Evolutionary conservation across 2,329 filamentous ascomycete species (phyloP).

Genomic region (Teratosphaeria epicoccoides): DNA sequence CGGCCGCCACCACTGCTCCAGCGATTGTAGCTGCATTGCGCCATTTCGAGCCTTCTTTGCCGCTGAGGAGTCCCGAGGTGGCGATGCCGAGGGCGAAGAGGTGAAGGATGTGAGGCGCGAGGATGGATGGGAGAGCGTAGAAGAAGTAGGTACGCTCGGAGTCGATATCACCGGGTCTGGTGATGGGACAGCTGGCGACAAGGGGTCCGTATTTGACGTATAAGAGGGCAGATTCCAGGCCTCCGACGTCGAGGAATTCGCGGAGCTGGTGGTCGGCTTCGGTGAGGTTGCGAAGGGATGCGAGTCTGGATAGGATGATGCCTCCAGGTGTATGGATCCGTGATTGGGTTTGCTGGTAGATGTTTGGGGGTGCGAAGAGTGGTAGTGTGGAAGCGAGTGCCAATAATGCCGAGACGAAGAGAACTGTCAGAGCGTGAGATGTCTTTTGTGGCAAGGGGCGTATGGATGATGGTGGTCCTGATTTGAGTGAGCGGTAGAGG

Average conservation of each 20-base stretch:
- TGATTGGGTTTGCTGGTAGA: conserved; percentile 67
- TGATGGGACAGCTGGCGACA: conserved; percentile 66
- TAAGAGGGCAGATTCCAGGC: conserved; percentile 59
- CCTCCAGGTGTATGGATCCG: conserved; percentile 78
- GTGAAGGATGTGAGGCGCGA: conserved; percentile 72
- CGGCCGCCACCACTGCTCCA: conserved; percentile 45
- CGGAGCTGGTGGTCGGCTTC: conserved; percentile 54
- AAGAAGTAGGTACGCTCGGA: conserved; percentile 59
- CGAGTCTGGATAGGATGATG: conserved; percentile 69
- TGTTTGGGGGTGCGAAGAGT: conserved; percentile 61
- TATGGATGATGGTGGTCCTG: conserved; percentile 27
- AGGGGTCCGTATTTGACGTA: conserved; percentile 78
- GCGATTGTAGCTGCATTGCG: conserved; percentile 57
- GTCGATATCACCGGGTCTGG: conserved; percentile 36
- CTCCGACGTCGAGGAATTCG: conserved; percentile 51
- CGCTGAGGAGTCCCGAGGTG: conserved; percentile 59
- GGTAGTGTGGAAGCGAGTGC: conserved; percentile 56
- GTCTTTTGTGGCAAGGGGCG: conserved; percentile 46
- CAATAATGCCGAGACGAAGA: conserved; percentile 44
- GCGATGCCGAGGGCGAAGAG: conserved; percentile 59
- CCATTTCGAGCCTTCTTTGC: conserved; percentile 56
- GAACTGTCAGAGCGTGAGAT: conserved; percentile 48
- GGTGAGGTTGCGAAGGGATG: conserved; percentile 48
- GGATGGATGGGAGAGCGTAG: conserved; percentile 64
- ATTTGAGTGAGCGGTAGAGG: conserved; percentile 50